These are phyloP conservation scores for Coniferiporia weirii DNA, from an alignment of 1,284 basidiomycete species.

Conservation along the genomic window DNA sequence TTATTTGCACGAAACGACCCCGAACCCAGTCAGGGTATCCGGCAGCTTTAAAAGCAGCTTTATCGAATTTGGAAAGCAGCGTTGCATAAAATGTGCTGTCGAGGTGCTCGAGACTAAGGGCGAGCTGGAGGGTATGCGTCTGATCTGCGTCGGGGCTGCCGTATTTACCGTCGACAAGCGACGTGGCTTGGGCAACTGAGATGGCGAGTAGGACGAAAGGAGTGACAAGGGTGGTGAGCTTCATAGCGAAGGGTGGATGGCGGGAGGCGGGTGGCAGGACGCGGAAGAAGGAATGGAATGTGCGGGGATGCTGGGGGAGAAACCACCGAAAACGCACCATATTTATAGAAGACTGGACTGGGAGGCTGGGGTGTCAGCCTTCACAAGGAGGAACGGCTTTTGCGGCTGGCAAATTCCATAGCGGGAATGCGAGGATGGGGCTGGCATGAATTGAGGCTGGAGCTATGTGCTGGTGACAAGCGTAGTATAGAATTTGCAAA, in stretches of 20 bases:
- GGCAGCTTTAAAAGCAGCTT: conserved; percentile 45
- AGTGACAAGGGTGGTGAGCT: neutral
- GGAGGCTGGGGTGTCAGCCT: too few relatives aligned
- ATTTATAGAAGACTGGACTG: too few relatives aligned
- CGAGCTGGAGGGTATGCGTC: conserved; percentile 35
- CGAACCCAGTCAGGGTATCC: conserved; percentile 50
- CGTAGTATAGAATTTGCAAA: too few relatives aligned
- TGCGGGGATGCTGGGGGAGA: too few relatives aligned
- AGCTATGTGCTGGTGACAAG: too few relatives aligned
- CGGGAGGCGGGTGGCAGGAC: neutral
- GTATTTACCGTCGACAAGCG: neutral
- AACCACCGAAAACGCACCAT: too few relatives aligned
- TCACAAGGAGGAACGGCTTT: too few relatives aligned
- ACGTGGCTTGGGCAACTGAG: neutral
- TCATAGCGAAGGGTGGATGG: neutral
- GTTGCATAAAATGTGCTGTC: conserved; percentile 57
- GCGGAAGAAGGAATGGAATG: neutral
- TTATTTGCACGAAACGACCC: conserved; percentile 48
- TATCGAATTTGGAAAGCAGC: conserved; percentile 40
- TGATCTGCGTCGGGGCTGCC: neutral
- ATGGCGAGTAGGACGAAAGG: neutral
- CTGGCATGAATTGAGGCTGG: too few relatives aligned
- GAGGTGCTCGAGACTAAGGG: conserved; percentile 64
- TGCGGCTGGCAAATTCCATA: too few relatives aligned
- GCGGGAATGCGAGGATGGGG: too few relatives aligned